Conservation (phyloP, 352 stramenopile species). For the Globisporangium takayamanum region DNA sequence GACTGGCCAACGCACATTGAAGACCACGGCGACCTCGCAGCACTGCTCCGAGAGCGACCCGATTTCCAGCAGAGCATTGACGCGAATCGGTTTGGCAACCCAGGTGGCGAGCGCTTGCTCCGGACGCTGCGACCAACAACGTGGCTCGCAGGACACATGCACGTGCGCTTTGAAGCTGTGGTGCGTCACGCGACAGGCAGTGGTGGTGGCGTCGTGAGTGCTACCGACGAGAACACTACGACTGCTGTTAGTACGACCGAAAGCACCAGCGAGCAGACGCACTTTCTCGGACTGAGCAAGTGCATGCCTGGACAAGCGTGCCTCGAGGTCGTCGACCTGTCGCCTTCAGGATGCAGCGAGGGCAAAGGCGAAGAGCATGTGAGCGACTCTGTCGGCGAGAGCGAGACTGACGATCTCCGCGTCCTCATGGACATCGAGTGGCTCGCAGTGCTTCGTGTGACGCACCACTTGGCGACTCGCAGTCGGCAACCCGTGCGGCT, state of each 20-base stretch:
- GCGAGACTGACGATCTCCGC: slow-evolving; percentile 3
- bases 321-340: slow-evolving; percentile 75
- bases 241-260: not conserved
- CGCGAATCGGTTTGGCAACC: slow-evolving; percentile 77
- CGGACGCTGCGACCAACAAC: slow-evolving; percentile 65
- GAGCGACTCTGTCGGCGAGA: too few relatives aligned
- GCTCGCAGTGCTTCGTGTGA: slow-evolving; percentile 76
- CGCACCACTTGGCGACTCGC: slow-evolving; percentile 44
- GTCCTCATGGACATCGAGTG: slow-evolving; percentile 84
- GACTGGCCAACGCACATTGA: slow-evolving; percentile 92
- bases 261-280: slow-evolving; percentile 30
- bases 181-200: slow-evolving; percentile 40
- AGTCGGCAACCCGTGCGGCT: slow-evolving; percentile 19
- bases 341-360: slow-evolving; percentile 5
- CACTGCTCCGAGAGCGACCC: slow-evolving; percentile 70
- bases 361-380: slow-evolving; percentile 1
- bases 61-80: slow-evolving; percentile 86
- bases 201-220: not conserved
- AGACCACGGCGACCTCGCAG: slow-evolving; percentile 68
- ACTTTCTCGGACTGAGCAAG: slow-evolving; percentile 94
- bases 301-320: slow-evolving; percentile 81
- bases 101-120: slow-evolving; percentile 71
- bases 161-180: slow-evolving; percentile 90
- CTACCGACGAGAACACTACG: too few relatives aligned
- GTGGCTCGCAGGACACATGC: slow-evolving; percentile 95